Base-by-base conservation (phyloP, 352 stramenopile species). In the Phytophthora ohioensis region DNA sequence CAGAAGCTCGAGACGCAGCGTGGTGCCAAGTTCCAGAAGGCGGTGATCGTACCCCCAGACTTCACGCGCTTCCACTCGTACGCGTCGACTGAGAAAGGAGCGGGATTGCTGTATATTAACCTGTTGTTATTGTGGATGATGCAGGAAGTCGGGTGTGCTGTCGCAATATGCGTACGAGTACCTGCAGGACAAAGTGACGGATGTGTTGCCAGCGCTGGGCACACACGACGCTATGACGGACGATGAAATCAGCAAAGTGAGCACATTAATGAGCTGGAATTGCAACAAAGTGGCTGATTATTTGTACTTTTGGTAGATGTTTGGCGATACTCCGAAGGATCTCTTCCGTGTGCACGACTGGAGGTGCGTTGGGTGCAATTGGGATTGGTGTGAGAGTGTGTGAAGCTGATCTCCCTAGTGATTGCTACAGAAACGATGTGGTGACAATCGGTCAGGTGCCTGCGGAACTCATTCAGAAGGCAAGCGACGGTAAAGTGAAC, bases 181-280 rank as follows among this genome's bases (percentile, higher is more conserved):
- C 58, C 88, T 97, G 69, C 89, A 93, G 47, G 77, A 87, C 10
- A 82, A 64, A 21, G 85, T 98, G 21, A 90, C 77, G 55, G 91
- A 98, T 55, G 86, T 99, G 43, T 84, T 99, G 59, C 97, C 97
- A 4, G 96, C 97, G 11, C 72, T 99, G 17, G 97, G 97, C 3
- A 99, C 96, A 27, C 97, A 99, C 70, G 92, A 92, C 35, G 91
- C 97, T n/a, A 99, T 99, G 94, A 99, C 95, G 2, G 71, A 91
- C 36, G 77, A 92, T 21, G 93, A 99, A 77, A 97, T 98, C 71
- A 72, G 67, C 60, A 94, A 89, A 74, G 87, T 91, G 12, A 9
- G 11, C n/a, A n/a, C 17, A 45, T 9, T 13, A 51, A 48, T 27
- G 8, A n/a, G 38, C 21, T 46, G 12, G 13, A 9, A 8, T 4